Evolutionary conservation across 768 basidiomycete species (phyloP).

Genomic region (Pulveroboletus frians): DNA sequence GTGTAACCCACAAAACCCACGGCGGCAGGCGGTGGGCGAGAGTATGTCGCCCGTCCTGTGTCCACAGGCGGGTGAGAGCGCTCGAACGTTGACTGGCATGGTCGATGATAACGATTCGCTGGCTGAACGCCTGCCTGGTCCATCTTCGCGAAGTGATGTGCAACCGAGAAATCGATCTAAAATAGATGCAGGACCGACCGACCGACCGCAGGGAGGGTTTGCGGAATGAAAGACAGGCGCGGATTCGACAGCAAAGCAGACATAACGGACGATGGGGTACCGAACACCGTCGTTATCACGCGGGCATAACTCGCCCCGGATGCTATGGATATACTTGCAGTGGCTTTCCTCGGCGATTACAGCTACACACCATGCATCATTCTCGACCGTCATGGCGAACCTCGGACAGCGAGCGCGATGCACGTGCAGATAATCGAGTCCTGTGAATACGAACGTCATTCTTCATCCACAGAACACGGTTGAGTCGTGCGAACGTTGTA

Average conservation of each 20-base stretch:
- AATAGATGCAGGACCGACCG: slow-evolving; percentile 15
- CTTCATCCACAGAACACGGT: slow-evolving; percentile 5
- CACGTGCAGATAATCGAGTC: slow-evolving; percentile 67
- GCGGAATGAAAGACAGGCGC: slow-evolving; percentile 3
- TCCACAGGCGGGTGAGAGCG: neutral
- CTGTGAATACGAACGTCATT: slow-evolving; percentile 35
- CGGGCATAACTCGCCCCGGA: slow-evolving; percentile 13
- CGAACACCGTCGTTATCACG: slow-evolving; percentile 16
- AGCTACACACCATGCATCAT: slow-evolving; percentile 18
- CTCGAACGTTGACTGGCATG: slow-evolving; percentile 4
- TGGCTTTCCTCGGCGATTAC: slow-evolving; percentile 17
- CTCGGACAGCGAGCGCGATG: slow-evolving; percentile 57
- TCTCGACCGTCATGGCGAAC: slow-evolving; percentile 27
- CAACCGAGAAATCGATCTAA: slow-evolving; percentile 16
- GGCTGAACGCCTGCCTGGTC: neutral
- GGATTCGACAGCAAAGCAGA: slow-evolving; percentile 20
- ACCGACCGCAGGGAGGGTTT: slow-evolving; percentile 12
- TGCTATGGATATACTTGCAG: slow-evolving; percentile 19
- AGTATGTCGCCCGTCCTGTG: neutral
- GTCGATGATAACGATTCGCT: slow-evolving; percentile 9
- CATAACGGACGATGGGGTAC: slow-evolving; percentile 12
- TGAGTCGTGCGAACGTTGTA: slow-evolving; percentile 53
- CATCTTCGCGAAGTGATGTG: slow-evolving; percentile 25
- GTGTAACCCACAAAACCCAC: neutral
- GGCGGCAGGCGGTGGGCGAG: neutral